Evolutionary conservation across 2,329 filamentous ascomycete genomes (phyloP).

Genomic region (Fusarium gaditjirri): DNA sequence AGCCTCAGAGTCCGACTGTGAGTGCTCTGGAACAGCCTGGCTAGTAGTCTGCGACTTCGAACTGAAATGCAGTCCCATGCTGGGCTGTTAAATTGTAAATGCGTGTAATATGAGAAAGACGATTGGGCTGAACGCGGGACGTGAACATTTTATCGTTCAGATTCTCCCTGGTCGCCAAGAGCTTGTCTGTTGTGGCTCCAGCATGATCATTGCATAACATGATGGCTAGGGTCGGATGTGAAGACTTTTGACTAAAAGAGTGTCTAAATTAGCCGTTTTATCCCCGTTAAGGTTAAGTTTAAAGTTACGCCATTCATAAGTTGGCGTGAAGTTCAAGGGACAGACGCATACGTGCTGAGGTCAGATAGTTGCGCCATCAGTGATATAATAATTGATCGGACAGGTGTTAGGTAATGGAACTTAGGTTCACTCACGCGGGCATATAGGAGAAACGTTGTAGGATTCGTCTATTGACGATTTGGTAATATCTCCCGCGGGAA

Average conservation of each 20-base stretch:
- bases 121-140: too few relatives aligned
- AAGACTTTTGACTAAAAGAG: fast-evolving
- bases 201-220: not conserved
- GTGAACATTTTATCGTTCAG: not conserved
- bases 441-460: too few relatives aligned
- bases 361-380: not conserved
- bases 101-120: fast-evolving
- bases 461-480: too few relatives aligned
- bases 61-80: not conserved
- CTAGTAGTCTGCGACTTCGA: not conserved
- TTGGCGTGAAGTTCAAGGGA: fast-evolving
- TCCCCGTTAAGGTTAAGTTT: not conserved
- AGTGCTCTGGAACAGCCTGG: not conserved
- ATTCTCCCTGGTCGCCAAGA: not conserved
- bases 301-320: not conserved
- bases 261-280: too few relatives aligned
- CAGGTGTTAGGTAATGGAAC: too few relatives aligned
- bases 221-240: fast-evolving
- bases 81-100: not conserved
- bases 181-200: not conserved
- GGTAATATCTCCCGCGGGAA: not conserved
- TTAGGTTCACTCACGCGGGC: not conserved
- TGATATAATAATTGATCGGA: not conserved
- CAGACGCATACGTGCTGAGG: not conserved
- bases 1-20: slow-evolving; percentile 5